Evolutionary conservation across 306 rosid species (phyloP), one percentile per base, ranked within the genome.

Genomic region (Prinsepia uniflora): DNA sequence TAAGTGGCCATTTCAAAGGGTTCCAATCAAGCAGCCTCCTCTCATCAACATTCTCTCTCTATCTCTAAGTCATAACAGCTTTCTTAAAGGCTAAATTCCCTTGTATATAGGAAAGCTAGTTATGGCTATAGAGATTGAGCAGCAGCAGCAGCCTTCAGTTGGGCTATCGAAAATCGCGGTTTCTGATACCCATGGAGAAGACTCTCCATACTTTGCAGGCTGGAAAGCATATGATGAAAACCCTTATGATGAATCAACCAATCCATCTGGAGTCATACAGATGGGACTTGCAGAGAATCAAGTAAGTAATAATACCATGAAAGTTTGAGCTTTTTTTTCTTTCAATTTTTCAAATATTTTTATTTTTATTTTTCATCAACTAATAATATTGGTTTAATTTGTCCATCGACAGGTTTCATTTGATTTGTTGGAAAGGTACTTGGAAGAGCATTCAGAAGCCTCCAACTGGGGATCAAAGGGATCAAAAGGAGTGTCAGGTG

Each of bases 231-330:
- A 94, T 65, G 92, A 91, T 46, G 95, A 91, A 77, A 39, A 90
- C 80, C 97, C 97, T 47, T 94, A 89, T 54, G 67, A 94, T 48
- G 95, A 87, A 78, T 34, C 68, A 0, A 70, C 87, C 6, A 94
- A 91, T 49, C 87, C 97, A 5, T 72, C 84, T 0, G 99, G 99
- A 6, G 97, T 94, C 7, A 89, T 94, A 4, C 99, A 94, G 78
- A 89, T 94, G 99, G 99, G 99, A 10, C 75, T 94, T 9, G 99
- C 97, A 1, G 99, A 94, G 49, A 94, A 94, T 87, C 97, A 94
- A 84, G 99, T 94, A 69, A 83, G 96, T 75, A 24, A 4, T 13
- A 30, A 30, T 30, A 30, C 2, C 36, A 2, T 30, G 36, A 30
- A 30, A 30, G 1, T 30, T 30, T 30, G 36, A 30, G 4, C 36